phyloP scores from a whole-genome alignment of 352 stramenopile genomes.

The Lagenidium giganteum region DNA sequence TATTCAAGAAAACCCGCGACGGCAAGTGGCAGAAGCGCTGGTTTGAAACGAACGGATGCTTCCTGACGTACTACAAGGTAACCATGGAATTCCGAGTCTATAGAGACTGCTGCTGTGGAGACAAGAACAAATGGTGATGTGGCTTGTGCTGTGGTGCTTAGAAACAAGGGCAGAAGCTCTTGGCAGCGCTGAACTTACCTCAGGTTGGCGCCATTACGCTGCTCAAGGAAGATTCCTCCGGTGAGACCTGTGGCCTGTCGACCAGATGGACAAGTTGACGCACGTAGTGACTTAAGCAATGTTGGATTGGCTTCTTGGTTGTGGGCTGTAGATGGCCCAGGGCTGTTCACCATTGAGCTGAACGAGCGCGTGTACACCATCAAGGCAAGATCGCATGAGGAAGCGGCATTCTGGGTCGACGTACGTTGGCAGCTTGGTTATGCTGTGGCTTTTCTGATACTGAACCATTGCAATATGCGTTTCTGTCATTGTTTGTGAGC shows the following conservation, averaged over 20 bases:
- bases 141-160: conserved; percentile 9
- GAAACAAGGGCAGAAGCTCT: conserved; percentile 93
- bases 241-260: conserved; percentile 13
- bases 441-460: not conserved
- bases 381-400: conserved; percentile 82
- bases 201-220: conserved; percentile 87
- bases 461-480: not conserved
- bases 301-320: conserved; percentile 1
- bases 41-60: conserved; percentile 98
- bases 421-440: conserved; percentile 18
- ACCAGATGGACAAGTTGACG: not conserved
- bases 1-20: conserved; percentile 93
- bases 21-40: conserved; percentile 97
- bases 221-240: conserved; percentile 61
- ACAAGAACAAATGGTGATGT: too few relatives aligned
- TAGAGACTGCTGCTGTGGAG: too few relatives aligned
- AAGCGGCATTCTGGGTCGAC: conserved; percentile 85
- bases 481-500: not conserved
- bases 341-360: conserved; percentile 86
- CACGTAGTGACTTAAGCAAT: not conserved
- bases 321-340: conserved; percentile 52
- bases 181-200: conserved; percentile 89
- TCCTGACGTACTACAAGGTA: conserved; percentile 99
- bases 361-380: conserved; percentile 90
- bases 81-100: too few relatives aligned